phyloP scores from a whole-genome alignment of 1,284 basidiomycete genomes.

The Trichosporon ovoides region DNA sequence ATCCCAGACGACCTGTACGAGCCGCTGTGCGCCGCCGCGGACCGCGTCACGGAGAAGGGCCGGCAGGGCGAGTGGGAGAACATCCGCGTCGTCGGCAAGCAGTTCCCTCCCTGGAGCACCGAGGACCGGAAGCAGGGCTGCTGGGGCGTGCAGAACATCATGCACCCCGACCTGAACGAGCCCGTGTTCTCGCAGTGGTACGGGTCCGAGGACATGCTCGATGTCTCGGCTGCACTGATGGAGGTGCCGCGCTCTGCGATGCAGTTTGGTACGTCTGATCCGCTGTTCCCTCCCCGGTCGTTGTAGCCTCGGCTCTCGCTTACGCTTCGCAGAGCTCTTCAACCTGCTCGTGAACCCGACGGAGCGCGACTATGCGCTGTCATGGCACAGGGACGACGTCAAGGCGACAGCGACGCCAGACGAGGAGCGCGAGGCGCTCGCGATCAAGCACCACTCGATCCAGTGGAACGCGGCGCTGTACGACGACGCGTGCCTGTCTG shows the following conservation, averaged over 20 bases:
- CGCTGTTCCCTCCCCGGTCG: too few species aligned
- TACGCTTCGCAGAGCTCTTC: constrained; percentile 59
- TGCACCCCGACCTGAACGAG: constrained; percentile 66
- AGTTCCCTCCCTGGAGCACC: constrained; percentile 67
- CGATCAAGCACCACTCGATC: constrained; percentile 62
- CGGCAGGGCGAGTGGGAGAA: constrained; percentile 63
- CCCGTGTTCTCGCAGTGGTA: constrained; percentile 64
- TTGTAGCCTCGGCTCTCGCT: constrained; percentile 13
- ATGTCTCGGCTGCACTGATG: constrained; percentile 55
- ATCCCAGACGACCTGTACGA: constrained; percentile 52
- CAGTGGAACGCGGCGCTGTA: constrained; percentile 83
- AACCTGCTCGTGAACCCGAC: constrained; percentile 71
- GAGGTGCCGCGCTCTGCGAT: constrained; percentile 56
- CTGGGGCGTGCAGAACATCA: constrained; percentile 74
- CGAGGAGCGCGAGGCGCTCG: constrained; percentile 60
- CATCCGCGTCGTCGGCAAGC: constrained; percentile 68
- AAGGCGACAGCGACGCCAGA: constrained; percentile 58
- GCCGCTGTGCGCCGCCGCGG: constrained; percentile 56
- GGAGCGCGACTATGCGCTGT: constrained; percentile 63
- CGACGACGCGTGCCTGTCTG: constrained; percentile 65
- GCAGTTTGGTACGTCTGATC: constrained; percentile 68
- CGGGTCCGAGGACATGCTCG: constrained; percentile 57
- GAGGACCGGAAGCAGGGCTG: constrained; percentile 45
- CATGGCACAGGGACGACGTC: constrained; percentile 80
- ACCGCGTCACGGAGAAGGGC: constrained; percentile 56